phyloP scores from a whole-genome alignment of 73 alveolate genomes.

The Paramecium biaurelia region DNA sequence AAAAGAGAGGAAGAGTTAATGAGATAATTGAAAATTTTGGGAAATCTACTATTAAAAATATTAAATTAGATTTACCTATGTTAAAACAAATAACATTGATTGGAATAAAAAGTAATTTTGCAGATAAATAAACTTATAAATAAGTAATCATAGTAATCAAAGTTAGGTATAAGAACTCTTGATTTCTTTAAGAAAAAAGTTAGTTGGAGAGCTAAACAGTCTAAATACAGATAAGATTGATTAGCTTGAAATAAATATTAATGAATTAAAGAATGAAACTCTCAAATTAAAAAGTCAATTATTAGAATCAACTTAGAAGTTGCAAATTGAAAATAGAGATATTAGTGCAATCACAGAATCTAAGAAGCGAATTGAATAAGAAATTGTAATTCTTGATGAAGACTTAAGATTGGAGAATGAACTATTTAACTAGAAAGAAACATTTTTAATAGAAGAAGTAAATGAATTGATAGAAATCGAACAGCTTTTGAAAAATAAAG shows the following conservation, averaged over 20 bases:
- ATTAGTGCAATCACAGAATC: not conserved
- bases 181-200: not conserved
- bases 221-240: not conserved
- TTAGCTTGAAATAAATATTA: not conserved
- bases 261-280: not conserved
- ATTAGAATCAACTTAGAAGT: not conserved
- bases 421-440: not conserved
- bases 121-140: not conserved
- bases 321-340: not conserved
- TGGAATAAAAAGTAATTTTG: not conserved
- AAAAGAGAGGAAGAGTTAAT: slow-evolving; percentile 9
- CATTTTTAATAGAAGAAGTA: not conserved
- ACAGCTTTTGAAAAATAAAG: not conserved
- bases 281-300: not conserved
- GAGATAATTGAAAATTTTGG: not conserved
- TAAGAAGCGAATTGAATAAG: not conserved
- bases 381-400: not conserved
- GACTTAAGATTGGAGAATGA: slow-evolving; percentile 7
- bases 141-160: not conserved
- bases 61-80: not conserved
- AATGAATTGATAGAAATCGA: not conserved
- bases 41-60: not conserved
- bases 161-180: not conserved
- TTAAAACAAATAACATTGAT: not conserved
- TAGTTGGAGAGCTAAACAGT: not conserved